A percentile compares a stretch with the other conserved stretches of the same genome.
These are phyloP conservation scores for Saksenaea oblongispora DNA, from an alignment of 371 early-diverging fungal genomes.

Conservation along the genomic window DNA sequence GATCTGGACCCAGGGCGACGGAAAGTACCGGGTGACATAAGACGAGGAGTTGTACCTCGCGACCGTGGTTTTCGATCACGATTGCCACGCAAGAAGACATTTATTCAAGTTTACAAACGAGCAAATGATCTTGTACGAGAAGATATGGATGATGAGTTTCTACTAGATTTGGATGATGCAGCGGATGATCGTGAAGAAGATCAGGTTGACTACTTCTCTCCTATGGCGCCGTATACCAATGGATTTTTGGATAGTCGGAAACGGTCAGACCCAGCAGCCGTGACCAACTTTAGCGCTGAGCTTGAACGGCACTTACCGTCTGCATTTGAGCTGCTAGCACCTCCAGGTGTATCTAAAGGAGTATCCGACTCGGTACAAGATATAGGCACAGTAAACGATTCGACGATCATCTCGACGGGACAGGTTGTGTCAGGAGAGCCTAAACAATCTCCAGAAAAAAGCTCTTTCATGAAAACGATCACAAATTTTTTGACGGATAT, in stretches of 20 bases:
- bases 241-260: constrained; percentile 16
- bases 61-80: constrained; percentile 32
- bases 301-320: constrained; percentile 25
- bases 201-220: constrained; percentile 40
- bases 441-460: constrained; percentile 37
- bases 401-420: background rate
- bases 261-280: constrained; percentile 8
- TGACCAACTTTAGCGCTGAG: constrained; percentile 18
- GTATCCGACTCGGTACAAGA: constrained; percentile 2
- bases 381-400: background rate
- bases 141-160: constrained; percentile 62
- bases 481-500: constrained; percentile 76
- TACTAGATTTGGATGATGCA: constrained; percentile 38
- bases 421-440: constrained; percentile 17
- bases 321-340: constrained; percentile 37
- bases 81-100: constrained; percentile 52
- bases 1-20: background rate
- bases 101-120: constrained; percentile 65
- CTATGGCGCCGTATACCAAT: constrained; percentile 35
- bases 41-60: background rate
- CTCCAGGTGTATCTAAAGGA: constrained; percentile 17
- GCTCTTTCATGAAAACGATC: constrained; percentile 78
- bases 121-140: constrained; percentile 65
- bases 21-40: background rate
- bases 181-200: constrained; percentile 26